Conservation (phyloP, 202 grass and related monocot species). For the Hordeum pubiflorum region DNA sequence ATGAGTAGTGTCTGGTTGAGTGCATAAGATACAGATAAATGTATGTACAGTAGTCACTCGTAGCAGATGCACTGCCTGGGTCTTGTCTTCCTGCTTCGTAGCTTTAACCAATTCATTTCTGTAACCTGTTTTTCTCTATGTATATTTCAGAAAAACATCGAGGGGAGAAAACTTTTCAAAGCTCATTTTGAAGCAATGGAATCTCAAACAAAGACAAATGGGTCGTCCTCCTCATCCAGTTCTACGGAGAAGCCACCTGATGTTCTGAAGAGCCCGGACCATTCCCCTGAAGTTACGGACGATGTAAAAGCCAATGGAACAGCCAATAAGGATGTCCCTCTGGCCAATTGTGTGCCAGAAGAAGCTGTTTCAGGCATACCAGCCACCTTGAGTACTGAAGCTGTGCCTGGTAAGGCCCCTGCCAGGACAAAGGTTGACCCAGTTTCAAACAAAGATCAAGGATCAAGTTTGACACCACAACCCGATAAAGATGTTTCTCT, state of each 20-base stretch:
- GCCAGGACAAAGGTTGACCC: slow-evolving; percentile 3
- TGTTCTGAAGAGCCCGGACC: slow-evolving; percentile 16
- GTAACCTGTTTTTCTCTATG: slow-evolving; percentile 19
- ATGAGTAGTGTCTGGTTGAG: background rate
- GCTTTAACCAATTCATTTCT: background rate
- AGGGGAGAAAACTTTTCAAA: slow-evolving; percentile 57
- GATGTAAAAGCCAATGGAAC: slow-evolving; percentile 26
- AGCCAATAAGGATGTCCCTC: slow-evolving; percentile 24
- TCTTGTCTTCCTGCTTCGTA: slow-evolving; percentile 6
- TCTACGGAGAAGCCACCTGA: slow-evolving; percentile 42
- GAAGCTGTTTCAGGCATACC: slow-evolving; percentile 27
- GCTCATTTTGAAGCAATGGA: slow-evolving; percentile 50
- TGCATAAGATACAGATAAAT: background rate
- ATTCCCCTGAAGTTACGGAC: slow-evolving; percentile 20
- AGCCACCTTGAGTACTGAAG: slow-evolving; percentile 10
- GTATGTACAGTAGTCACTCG: background rate
- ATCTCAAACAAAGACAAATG: slow-evolving; percentile 29
- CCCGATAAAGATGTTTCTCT: slow-evolving; percentile 38
- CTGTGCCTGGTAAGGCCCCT: slow-evolving; percentile 9
- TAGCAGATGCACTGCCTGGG: background rate
- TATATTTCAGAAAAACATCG: slow-evolving; percentile 40
- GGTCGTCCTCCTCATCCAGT: slow-evolving; percentile 50
- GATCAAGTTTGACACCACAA: slow-evolving; percentile 11
- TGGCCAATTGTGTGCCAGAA: slow-evolving; percentile 1
- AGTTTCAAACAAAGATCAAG: slow-evolving; percentile 34